These are phyloP conservation scores for Heliosperma pusillum DNA, from an alignment of 148 eudicot genomes.

Conservation along the genomic window DNA sequence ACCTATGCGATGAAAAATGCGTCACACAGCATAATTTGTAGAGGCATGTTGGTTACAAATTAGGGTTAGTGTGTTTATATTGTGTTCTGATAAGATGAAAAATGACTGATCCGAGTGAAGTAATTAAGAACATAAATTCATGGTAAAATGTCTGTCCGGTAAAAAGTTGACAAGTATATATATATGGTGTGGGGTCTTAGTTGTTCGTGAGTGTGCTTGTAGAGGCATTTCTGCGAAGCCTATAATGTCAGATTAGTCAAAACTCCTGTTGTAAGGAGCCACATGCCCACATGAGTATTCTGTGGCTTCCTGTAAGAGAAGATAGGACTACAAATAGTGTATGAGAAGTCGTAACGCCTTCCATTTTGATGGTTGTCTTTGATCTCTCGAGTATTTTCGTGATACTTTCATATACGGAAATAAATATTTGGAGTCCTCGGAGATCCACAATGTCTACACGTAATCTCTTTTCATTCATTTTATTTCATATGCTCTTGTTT, in stretches of 20 bases:
- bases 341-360: neutral
- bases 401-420: neutral
- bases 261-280: neutral
- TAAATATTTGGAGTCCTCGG: neutral
- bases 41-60: neutral
- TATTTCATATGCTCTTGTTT: constrained; percentile 6
- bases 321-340: neutral
- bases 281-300: neutral
- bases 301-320: neutral
- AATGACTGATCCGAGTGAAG: neutral
- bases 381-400: neutral
- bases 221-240: neutral
- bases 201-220: neutral
- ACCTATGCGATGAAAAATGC: neutral
- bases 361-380: neutral
- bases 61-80: neutral
- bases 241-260: neutral
- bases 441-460: neutral
- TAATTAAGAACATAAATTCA: neutral
- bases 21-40: neutral
- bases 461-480: constrained; percentile 6
- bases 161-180: neutral
- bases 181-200: too few species aligned
- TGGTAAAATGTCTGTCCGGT: neutral
- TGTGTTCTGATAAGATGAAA: neutral